Percentiles rank a stretch among this genome's conserved stretches.
phyloP scores from a whole-genome alignment of 2,329 filamentous ascomycete species.

The Sclerotinia glacialis region DNA sequence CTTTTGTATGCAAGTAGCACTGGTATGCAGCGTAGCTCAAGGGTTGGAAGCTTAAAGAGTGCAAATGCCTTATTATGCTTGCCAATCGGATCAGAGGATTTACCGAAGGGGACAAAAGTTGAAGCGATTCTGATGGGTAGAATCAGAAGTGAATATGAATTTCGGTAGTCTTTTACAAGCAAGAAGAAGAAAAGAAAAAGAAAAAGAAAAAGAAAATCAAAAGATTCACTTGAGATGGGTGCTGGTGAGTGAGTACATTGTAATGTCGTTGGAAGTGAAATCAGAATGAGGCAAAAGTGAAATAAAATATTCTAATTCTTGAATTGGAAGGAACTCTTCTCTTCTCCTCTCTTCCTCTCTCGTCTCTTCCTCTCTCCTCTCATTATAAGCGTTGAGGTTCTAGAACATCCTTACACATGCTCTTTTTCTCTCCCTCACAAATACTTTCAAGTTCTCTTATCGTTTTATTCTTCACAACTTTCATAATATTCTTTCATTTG shows the following conservation, averaged over 20 bases:
- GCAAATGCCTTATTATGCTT: constrained; percentile 85
- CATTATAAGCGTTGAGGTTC: not conserved
- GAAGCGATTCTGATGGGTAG: constrained; percentile 76
- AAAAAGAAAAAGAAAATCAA: too few relatives aligned
- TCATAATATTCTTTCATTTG: not conserved
- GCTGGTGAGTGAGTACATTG: not conserved
- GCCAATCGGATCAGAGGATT: constrained; percentile 60
- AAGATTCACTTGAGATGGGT: not conserved
- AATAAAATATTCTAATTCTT: not conserved
- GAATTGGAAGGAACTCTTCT: not conserved
- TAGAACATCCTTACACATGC: not conserved
- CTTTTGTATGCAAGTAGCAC: constrained; percentile 74
- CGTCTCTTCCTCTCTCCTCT: not conserved
- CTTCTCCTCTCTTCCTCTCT: not conserved
- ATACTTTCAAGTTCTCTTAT: not conserved
- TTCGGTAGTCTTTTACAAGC: constrained; percentile 1
- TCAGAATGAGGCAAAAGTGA: not conserved
- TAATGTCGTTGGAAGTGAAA: not conserved
- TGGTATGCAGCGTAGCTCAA: constrained; percentile 83
- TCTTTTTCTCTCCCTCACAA: not conserved
- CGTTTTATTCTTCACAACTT: not conserved
- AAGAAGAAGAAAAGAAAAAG: not conserved
- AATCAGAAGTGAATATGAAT: constrained; percentile 31
- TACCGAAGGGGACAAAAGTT: constrained; percentile 67
- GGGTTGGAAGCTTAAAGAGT: constrained; percentile 81